Conservation (phyloP, 2,329 filamentous ascomycete species). For the Aspergillus hiratsukae region DNA sequence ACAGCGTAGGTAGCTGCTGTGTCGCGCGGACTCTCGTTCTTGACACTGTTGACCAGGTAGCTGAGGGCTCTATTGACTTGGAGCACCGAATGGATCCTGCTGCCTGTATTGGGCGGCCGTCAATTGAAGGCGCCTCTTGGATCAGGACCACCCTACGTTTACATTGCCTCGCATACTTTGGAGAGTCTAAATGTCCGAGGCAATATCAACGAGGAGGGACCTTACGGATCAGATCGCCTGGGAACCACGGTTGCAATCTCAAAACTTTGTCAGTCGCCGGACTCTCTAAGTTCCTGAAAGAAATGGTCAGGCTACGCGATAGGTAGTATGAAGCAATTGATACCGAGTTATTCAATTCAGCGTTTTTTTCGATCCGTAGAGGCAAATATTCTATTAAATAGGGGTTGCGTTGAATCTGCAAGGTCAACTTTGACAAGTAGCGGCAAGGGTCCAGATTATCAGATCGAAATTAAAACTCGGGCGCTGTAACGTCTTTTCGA, state of each 20-base stretch:
- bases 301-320: neutral
- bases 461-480: neutral
- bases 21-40: constrained; percentile 36
- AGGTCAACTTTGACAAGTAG: neutral
- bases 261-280: neutral
- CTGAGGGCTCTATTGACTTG: constrained; percentile 21
- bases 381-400: neutral
- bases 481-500: too few species aligned
- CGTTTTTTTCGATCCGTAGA: neutral
- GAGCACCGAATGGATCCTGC: neutral
- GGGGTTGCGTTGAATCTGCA: too few species aligned
- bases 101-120: neutral
- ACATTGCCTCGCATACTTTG: too few species aligned
- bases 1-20: neutral
- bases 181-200: neutral
- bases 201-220: neutral
- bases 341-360: neutral
- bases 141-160: too few species aligned
- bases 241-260: neutral
- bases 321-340: neutral
- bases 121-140: neutral
- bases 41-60: constrained; percentile 43
- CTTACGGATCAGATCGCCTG: neutral
- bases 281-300: neutral
- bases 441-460: neutral